Evolutionary conservation across 1,284 basidiomycete genomes (phyloP), one percentile per base, ranked within the genome.

Genomic region (Paramarasmius palmivorus): DNA sequence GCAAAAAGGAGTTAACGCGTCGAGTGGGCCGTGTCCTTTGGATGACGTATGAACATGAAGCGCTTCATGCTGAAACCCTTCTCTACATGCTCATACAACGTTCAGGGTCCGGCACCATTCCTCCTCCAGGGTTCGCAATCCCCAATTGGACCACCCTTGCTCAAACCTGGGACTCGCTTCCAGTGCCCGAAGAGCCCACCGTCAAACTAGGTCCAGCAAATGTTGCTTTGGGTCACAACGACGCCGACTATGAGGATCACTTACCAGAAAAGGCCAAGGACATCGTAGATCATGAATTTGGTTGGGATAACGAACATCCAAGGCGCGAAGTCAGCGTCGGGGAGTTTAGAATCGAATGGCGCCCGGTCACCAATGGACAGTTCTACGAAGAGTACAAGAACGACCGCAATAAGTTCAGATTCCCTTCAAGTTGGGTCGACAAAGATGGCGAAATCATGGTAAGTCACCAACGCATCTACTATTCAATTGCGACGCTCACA

Each of bases 281-380:
- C 45, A 65, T 80, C 40, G 66, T 73, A 14, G 70, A 71, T 15
- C 90, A 95, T 64, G 86, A 89, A 57, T 95, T 92, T 65, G 97
- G 95, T 0, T 98, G 95, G 96, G 97, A 99, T 69, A 95, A 93
- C 63, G 96, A 99, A 75, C 79, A 88, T 63, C 93, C 95, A 1
- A 73, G 73, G 58, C 74, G 88, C 20, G 66, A 67, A 15, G 80
- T 86, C 12, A 61, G 78, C 0, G 82, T 92, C 7, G 76, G 73
- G 23, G 50, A 77, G 50, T 86, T 98, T 75, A 79, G 76, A 56
- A 88, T 97, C 49, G 86, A 89, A 39, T 90, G 90, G 76, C 77
- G 91, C 56, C 94, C 95, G 1, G 78, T 98, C 46, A 91, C 87
- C 47, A 99, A 98, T 63, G 86, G 85, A 14, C 78, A 93, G 61